Percentiles rank a stretch among this genome's conserved stretches.
phyloP scores from a whole-genome alignment of 1,284 basidiomycete species.

The Marasmius oreades region DNA sequence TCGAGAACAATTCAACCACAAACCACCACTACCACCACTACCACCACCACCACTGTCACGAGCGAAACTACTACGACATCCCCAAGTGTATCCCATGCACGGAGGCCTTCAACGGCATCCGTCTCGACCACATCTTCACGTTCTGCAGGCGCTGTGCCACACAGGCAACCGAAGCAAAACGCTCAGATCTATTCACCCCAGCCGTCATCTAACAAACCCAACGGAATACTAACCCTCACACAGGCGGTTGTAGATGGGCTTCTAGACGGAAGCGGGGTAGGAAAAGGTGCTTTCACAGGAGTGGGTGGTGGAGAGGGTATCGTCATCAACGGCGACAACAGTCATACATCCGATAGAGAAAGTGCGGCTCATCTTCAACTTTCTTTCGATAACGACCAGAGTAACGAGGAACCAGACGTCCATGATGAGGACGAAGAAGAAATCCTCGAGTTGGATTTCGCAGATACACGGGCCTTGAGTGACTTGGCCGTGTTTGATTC shows the following conservation, averaged over 20 bases:
- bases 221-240: background rate
- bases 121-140: slow-evolving; percentile 13
- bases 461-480: slow-evolving; percentile 14
- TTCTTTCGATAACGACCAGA: background rate
- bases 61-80: slow-evolving; percentile 9
- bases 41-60: slow-evolving; percentile 1
- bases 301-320: background rate
- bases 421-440: slow-evolving; percentile 12
- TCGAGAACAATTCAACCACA: slow-evolving; percentile 1
- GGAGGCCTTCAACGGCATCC: slow-evolving; percentile 14
- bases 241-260: background rate
- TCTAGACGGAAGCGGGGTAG: background rate
- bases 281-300: background rate
- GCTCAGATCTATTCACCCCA: background rate
- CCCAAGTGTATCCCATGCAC: slow-evolving; percentile 2
- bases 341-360: background rate
- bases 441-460: slow-evolving; percentile 17
- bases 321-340: background rate
- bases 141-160: background rate
- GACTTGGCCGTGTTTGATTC: slow-evolving; percentile 10
- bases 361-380: background rate
- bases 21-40: slow-evolving; percentile 1
- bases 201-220: background rate
- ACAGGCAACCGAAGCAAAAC: background rate
- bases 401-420: background rate